Percentiles rank a stretch among this genome's conserved stretches.
These are phyloP conservation scores for Rhodotorula diobovata DNA, from an alignment of 768 basidiomycete species.

Conservation along the genomic window DNA sequence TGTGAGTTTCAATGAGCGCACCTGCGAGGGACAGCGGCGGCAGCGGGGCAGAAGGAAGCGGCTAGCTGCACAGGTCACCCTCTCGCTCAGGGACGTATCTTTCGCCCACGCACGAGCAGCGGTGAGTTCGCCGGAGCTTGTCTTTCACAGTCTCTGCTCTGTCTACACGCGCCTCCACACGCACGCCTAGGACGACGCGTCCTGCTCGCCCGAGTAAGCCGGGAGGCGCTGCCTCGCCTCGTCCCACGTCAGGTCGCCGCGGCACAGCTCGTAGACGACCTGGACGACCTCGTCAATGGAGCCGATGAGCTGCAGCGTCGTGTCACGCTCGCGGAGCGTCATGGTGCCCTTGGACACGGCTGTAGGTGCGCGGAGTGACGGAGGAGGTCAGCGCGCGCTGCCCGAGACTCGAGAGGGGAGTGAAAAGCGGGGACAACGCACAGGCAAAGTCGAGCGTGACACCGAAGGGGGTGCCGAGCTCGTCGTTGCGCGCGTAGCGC, in stretches of 20 bases:
- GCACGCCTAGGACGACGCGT: conserved; percentile 49
- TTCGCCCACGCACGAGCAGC: too few relatives aligned
- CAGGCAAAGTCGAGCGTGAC: conserved; percentile 93
- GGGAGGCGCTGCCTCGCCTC: conserved; percentile 67
- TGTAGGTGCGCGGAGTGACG: conserved; percentile 45
- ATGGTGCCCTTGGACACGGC: conserved; percentile 87
- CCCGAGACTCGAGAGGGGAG: neutral
- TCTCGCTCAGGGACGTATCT: too few relatives aligned
- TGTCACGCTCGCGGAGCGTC: conserved; percentile 92
- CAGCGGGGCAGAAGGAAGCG: too few relatives aligned
- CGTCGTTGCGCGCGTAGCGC: conserved; percentile 96
- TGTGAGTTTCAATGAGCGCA: too few relatives aligned
- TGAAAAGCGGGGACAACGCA: conserved; percentile 47
- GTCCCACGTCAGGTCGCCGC: conserved; percentile 70
- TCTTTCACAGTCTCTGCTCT: too few relatives aligned
- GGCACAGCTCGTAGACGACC: conserved; percentile 70
- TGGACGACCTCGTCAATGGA: conserved; percentile 79
- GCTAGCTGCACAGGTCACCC: too few relatives aligned
- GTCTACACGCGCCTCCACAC: neutral
- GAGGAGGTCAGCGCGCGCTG: neutral
- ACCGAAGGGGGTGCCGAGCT: conserved; percentile 95
- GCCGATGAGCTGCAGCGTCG: conserved; percentile 87
- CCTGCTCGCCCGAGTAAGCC: conserved; percentile 84
- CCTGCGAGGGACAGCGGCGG: too few relatives aligned
- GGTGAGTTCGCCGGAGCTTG: too few relatives aligned